These are phyloP conservation scores for Acrocalymma vagum DNA, from an alignment of 2,329 filamentous ascomycete species.

Conservation along the genomic window DNA sequence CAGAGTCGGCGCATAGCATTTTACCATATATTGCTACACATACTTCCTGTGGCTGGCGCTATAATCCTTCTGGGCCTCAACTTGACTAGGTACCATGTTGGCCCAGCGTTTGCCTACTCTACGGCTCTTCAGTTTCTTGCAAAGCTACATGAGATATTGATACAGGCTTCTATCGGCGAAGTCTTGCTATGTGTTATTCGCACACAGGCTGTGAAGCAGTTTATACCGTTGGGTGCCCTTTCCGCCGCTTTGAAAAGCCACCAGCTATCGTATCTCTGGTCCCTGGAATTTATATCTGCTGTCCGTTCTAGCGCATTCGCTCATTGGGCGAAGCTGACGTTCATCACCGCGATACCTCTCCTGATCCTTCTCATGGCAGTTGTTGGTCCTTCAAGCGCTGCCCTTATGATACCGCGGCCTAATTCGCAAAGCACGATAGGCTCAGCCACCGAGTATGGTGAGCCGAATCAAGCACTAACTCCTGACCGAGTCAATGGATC, in stretches of 20 bases:
- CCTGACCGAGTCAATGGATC: too few relatives aligned
- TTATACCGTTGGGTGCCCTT: conserved; percentile 18
- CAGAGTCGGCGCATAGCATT: conserved; percentile 9
- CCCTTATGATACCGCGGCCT: conserved; percentile 15
- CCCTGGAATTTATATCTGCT: conserved; percentile 15
- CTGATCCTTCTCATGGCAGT: conserved; percentile 7
- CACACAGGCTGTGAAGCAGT: not conserved
- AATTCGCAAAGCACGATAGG: too few relatives aligned
- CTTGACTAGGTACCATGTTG: conserved; percentile 9
- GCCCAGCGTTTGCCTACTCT: not conserved
- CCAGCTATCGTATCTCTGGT: conserved; percentile 25
- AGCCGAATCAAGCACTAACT: too few relatives aligned
- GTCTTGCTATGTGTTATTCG: conserved; percentile 14
- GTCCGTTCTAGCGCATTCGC: not conserved
- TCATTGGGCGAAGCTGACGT: not conserved
- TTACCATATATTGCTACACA: conserved; percentile 10
- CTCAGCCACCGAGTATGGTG: too few relatives aligned
- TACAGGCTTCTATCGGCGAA: conserved; percentile 22
- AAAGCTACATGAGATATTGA: conserved; percentile 25
- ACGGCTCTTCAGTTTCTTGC: conserved; percentile 23
- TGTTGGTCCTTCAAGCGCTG: conserved; percentile 16
- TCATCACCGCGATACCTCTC: not conserved
- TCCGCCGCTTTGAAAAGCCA: conserved; percentile 10
- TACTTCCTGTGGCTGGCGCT: conserved; percentile 12
- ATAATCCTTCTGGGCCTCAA: conserved; percentile 8